Percentiles rank a stretch among this genome's conserved stretches.
These are phyloP conservation scores for Cochlearia excelsa DNA, from an alignment of 345 rosid genomes.

Conservation along the genomic window DNA sequence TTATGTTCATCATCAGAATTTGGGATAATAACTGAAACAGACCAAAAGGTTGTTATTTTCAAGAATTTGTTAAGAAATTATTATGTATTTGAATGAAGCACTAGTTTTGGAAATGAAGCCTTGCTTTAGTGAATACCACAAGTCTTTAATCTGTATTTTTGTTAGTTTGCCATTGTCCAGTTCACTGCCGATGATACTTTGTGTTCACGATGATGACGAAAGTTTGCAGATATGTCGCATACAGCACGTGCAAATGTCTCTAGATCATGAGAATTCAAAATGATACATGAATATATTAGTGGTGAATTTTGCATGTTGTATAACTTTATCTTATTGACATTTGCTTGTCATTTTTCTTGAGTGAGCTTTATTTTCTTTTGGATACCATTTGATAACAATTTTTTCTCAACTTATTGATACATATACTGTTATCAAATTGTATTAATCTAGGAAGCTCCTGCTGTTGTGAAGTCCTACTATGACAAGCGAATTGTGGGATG, in stretches of 20 bases:
- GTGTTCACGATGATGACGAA: background rate
- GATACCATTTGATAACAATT: background rate
- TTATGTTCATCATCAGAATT: background rate
- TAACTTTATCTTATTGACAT: background rate
- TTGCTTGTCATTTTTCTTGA: background rate
- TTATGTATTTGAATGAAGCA: background rate
- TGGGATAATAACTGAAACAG: background rate
- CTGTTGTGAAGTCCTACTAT: constrained; percentile 48
- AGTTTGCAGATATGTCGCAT: background rate
- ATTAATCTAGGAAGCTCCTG: constrained; percentile 45
- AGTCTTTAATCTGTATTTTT: background rate
- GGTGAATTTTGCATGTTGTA: background rate
- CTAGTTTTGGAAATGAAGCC: background rate
- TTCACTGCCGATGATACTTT: background rate
- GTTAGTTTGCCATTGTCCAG: constrained; percentile 4
- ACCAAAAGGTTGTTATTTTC: background rate
- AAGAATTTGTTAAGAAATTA: background rate
- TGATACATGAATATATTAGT: constrained; percentile 2
- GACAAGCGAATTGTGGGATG: constrained; percentile 65
- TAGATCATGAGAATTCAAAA: background rate
- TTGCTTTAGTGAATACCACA: background rate
- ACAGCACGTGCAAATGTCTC: background rate
- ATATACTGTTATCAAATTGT: background rate
- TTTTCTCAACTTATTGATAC: constrained; percentile 1
- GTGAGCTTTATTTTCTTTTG: background rate